Percentiles rank a stretch among this genome's conserved stretches.
phyloP scores from a whole-genome alignment of 345 rosid species.

The Salix dunnii region DNA sequence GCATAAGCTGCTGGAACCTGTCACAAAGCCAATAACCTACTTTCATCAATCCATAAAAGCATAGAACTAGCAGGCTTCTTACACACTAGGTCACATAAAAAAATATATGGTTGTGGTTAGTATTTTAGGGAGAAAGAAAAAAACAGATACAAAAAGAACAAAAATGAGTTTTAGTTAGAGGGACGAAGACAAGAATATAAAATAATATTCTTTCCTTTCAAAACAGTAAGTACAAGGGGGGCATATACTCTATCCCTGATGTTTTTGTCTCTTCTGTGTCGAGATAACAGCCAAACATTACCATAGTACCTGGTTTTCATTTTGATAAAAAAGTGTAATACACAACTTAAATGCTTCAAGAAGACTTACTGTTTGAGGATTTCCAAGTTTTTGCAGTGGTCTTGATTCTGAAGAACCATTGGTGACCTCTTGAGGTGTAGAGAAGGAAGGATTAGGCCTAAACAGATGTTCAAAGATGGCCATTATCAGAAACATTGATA shows the following conservation, averaged over 20 bases:
- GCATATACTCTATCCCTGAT: too few species aligned
- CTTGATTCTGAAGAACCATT: slow-evolving; percentile 28
- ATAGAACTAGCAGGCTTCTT: not conserved
- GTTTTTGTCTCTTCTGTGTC: too few species aligned
- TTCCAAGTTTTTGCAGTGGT: slow-evolving; percentile 32
- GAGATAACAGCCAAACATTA: too few species aligned
- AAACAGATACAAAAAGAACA: too few species aligned
- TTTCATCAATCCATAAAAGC: not conserved
- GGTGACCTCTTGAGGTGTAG: slow-evolving; percentile 37
- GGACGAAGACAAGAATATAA: too few species aligned
- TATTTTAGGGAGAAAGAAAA: too few species aligned
- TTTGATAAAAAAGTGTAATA: not conserved
- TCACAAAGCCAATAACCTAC: not conserved
- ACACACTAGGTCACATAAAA: too few species aligned
- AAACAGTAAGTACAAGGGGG: too few species aligned
- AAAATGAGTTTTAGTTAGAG: too few species aligned
- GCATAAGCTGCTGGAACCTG: slow-evolving; percentile 44
- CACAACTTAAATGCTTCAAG: too few species aligned
- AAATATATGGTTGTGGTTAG: too few species aligned
- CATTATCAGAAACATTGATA: slow-evolving; percentile 91
- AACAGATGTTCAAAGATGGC: slow-evolving; percentile 90
- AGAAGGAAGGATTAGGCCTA: slow-evolving; percentile 56
- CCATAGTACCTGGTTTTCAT: not conserved
- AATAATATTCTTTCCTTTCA: too few species aligned
- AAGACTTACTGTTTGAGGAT: slow-evolving; percentile 42